phyloP scores from a whole-genome alignment of 352 stramenopile species.

The Plasmopara muralis region DNA sequence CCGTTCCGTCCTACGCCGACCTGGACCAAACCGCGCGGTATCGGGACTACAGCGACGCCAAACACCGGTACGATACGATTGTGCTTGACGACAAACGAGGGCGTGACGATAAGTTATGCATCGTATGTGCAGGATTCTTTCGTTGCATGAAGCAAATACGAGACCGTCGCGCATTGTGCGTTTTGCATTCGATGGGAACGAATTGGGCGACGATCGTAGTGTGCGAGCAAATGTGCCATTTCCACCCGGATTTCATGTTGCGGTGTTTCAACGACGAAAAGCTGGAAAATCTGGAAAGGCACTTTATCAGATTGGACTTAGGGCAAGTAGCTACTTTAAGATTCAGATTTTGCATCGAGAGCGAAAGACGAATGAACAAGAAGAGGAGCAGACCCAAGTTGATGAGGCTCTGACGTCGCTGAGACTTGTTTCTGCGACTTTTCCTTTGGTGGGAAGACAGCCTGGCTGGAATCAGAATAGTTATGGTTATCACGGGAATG shows the following conservation, averaged over 20 bases:
- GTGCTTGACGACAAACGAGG: background rate
- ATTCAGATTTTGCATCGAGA: conserved; percentile 45
- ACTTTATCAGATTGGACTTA: conserved; percentile 46
- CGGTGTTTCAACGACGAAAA: conserved; percentile 34
- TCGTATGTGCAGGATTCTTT: conserved; percentile 17
- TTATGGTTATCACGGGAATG: conserved; percentile 76
- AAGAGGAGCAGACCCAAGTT: background rate
- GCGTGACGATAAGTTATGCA: background rate
- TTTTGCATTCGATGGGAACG: conserved; percentile 47
- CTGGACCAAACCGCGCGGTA: conserved; percentile 38
- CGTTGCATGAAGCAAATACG: conserved; percentile 21
- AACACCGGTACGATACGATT: conserved; percentile 33
- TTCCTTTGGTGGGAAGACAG: conserved; percentile 53
- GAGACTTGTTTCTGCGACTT: conserved; percentile 39
- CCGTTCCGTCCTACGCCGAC: conserved; percentile 60
- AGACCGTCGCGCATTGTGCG: conserved; percentile 25
- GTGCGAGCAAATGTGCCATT: conserved; percentile 75
- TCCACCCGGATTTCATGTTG: conserved; percentile 42
- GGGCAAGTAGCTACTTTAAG: conserved; percentile 71
- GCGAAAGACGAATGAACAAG: conserved; percentile 1
- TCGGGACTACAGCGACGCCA: conserved; percentile 25
- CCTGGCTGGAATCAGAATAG: conserved; percentile 65
- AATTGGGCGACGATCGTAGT: conserved; percentile 58
- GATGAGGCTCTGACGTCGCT: conserved; percentile 47
- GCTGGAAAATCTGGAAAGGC: conserved; percentile 1